These are phyloP conservation scores for Chalciporus chontae DNA, from an alignment of 768 basidiomycete species.

Conservation along the genomic window DNA sequence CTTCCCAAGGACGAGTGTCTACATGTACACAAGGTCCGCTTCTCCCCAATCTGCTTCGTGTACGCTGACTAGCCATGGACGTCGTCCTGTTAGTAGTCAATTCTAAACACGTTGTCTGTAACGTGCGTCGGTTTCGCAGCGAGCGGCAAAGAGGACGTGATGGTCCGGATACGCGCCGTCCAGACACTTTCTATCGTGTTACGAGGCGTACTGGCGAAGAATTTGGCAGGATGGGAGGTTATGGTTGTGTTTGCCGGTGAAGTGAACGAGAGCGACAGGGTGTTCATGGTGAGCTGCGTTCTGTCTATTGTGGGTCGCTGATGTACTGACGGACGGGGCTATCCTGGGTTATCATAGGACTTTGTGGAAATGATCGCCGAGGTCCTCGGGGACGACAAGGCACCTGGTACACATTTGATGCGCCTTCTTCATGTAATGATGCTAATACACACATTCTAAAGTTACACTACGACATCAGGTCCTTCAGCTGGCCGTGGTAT, in stretches of 20 bases:
- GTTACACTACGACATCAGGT: constrained; percentile 48
- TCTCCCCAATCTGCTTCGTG: neutral
- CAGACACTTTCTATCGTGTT: constrained; percentile 48
- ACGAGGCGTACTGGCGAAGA: constrained; percentile 51
- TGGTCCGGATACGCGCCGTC: constrained; percentile 38
- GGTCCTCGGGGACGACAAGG: constrained; percentile 41
- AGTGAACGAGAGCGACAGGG: constrained; percentile 51
- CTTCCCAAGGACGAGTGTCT: constrained; percentile 50
- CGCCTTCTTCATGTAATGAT: neutral
- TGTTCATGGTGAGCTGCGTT: constrained; percentile 45
- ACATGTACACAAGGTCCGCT: constrained; percentile 47
- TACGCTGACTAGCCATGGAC: constrained; percentile 11
- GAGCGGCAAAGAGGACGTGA: constrained; percentile 21
- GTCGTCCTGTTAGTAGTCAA: constrained; percentile 41
- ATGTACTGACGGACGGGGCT: neutral
- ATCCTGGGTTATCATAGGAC: constrained; percentile 34
- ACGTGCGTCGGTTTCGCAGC: constrained; percentile 42
- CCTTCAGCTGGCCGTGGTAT: constrained; percentile 55
- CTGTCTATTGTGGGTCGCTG: neutral
- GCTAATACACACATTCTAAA: constrained; percentile 21
- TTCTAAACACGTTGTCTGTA: constrained; percentile 45
- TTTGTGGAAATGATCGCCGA: constrained; percentile 47
- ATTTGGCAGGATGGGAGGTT: constrained; percentile 64
- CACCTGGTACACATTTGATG: constrained; percentile 31
- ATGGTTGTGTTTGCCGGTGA: constrained; percentile 68